A percentile compares a stretch with the other conserved stretches of the same genome.
Evolutionary conservation across 2,329 filamentous ascomycete species (phyloP).

Genomic region (Sclerotinia sclerotiorum): DNA sequence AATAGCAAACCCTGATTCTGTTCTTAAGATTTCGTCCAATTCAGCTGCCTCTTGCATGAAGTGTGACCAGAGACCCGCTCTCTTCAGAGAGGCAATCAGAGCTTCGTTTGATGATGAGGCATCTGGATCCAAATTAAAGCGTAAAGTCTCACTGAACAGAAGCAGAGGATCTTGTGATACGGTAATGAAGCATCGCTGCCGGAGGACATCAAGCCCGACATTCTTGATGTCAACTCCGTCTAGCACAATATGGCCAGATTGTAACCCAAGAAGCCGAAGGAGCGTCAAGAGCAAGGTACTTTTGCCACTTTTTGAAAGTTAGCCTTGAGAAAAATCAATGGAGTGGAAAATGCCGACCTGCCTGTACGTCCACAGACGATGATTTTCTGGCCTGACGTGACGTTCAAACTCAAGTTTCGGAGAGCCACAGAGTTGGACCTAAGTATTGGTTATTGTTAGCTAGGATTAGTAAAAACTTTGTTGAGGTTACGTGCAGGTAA

Average conservation of each 20-base stretch:
- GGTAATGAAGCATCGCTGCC: constrained; percentile 17
- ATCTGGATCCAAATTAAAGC: constrained; percentile 12
- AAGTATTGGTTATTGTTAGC: background rate
- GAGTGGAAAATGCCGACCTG: constrained; percentile 33
- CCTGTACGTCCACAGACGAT: constrained; percentile 56
- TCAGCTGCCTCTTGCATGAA: background rate
- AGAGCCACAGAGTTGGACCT: constrained; percentile 20
- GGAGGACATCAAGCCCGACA: background rate
- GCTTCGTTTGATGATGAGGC: background rate
- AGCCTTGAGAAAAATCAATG: background rate
- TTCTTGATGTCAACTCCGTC: constrained; percentile 14
- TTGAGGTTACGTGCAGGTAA: constrained; percentile 32
- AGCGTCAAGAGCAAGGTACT: constrained; percentile 20
- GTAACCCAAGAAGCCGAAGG: constrained; percentile 5
- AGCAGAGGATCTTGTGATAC: constrained; percentile 16
- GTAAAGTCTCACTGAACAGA: constrained; percentile 11
- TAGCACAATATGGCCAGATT: constrained; percentile 7
- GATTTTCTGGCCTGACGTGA: constrained; percentile 51
- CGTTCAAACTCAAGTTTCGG: constrained; percentile 45
- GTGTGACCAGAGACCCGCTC: constrained; percentile 11
- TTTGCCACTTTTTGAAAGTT: constrained; percentile 2
- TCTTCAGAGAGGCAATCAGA: background rate
- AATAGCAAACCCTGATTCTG: background rate
- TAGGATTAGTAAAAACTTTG: background rate
- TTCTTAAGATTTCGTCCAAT: background rate